Evolutionary conservation across 2,329 filamentous ascomycete genomes (phyloP).

Genomic region (Botrytis hyacinthi): DNA sequence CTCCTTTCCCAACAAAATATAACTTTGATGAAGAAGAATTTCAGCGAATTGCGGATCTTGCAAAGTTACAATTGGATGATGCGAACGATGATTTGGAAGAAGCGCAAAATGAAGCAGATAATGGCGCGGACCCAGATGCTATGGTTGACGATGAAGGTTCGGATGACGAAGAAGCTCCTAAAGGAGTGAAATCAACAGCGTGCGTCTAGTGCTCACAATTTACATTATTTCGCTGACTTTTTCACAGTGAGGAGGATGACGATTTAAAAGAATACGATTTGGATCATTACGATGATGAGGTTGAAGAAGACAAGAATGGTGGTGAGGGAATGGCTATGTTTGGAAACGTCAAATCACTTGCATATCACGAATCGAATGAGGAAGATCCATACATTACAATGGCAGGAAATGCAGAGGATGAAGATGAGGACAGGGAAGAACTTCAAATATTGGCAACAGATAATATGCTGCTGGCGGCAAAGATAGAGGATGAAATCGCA

Average conservation of each 20-base stretch:
- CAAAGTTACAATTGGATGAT: slow-evolving; percentile 71
- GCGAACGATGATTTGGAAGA: slow-evolving; percentile 81
- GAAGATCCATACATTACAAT: slow-evolving; percentile 97
- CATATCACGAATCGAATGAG: slow-evolving; percentile 91
- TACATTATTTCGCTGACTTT: slow-evolving; percentile 32
- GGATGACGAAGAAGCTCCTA: slow-evolving; percentile 33
- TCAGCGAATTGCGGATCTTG: slow-evolving; percentile 56
- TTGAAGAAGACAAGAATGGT: slow-evolving; percentile 59
- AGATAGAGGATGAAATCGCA: slow-evolving; percentile 95
- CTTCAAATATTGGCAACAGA: slow-evolving; percentile 90
- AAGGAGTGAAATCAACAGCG: slow-evolving; percentile 42
- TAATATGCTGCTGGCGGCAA: slow-evolving; percentile 86
- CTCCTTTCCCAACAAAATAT: slow-evolving; percentile 57
- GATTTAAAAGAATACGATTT: slow-evolving; percentile 95
- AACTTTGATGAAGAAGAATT: slow-evolving; percentile 59
- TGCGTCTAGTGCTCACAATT: slow-evolving; percentile 38
- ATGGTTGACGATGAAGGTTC: slow-evolving; percentile 43
- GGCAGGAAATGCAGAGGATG: slow-evolving; percentile 57
- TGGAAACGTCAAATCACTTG: slow-evolving; percentile 87
- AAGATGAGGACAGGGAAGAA: slow-evolving; percentile 84
- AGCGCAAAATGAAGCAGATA: slow-evolving; percentile 40
- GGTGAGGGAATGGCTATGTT: slow-evolving; percentile 85
- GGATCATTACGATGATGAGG: slow-evolving; percentile 90
- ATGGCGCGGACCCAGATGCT: slow-evolving; percentile 38
- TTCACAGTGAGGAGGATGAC: slow-evolving; percentile 62